Evolutionary conservation across 768 basidiomycete genomes (phyloP), one percentile per base, ranked within the genome.

Genomic region (Sistotremastrum niveocremeum): DNA sequence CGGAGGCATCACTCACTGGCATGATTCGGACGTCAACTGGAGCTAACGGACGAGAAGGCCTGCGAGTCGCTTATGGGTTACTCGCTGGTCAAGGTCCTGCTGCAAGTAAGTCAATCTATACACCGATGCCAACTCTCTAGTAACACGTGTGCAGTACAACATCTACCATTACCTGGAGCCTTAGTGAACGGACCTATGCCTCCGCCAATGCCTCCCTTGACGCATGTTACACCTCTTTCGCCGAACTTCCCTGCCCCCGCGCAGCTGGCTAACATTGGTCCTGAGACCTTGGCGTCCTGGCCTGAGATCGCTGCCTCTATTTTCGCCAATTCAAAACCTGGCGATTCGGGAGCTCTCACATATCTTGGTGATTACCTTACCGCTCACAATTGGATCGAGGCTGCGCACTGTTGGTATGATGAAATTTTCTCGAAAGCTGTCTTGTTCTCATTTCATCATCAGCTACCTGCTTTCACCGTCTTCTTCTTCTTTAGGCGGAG

Each of bases 401-500:
- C 91, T 11, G 89, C 90, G 28, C 93, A 98, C 68, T 77, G 70
- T 48, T 99, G 95, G 94, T 97, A 56, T 51, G 81, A 65, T 7
- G 33, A 46, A 29, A 35, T 28, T 32, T 5, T 39, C n/a, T 12
- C 20, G 20, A 20, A 20, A 20, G 20, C 20, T 20, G 20, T 20
- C 20, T 20, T 20, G 20, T 20, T 20, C 20, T 20, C 20, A 20
- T 20, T 20, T 41, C 49, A 37, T 47, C 6, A 34, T 28, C 52
- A 94, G 89, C 57, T 90, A 93, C 57, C 67, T 98, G 4, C 73
- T 98, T 37, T 84, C 94, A 2, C 81, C 83, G 9, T 83, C 84
- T 52, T 84, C 88, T 0, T 72, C 88, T 7, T 67, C 75, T 10
- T 63, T 93, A 8, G 79, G 80, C 33, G 84, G 84, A 10, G 52